Percentiles rank a stretch among this genome's conserved stretches.
Conservation (phyloP, 1,139 yeast species). For the Blastobotrys proliferans region DNA sequence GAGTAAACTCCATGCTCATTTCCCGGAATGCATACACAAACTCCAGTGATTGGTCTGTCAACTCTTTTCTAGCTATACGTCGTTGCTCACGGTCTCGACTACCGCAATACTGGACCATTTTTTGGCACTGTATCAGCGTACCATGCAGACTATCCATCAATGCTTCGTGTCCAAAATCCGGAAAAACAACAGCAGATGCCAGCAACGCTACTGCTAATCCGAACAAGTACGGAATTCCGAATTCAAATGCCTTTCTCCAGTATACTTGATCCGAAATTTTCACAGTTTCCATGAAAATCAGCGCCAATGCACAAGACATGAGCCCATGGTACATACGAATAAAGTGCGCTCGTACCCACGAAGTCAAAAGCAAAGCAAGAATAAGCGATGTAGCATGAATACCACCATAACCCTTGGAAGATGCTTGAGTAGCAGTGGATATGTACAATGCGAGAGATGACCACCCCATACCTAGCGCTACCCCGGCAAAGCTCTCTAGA, state of each 20-base stretch:
- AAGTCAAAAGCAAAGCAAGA: constrained; percentile 37
- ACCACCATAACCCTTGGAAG: constrained; percentile 45
- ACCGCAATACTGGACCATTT: constrained; percentile 16
- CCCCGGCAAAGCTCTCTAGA: constrained; percentile 40
- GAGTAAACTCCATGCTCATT: constrained; percentile 40
- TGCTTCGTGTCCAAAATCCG: constrained; percentile 39
- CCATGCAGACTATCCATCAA: constrained; percentile 19
- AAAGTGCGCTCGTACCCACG: constrained; percentile 43
- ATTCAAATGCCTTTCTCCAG: constrained; percentile 42
- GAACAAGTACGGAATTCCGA: constrained; percentile 43
- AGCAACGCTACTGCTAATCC: constrained; percentile 41
- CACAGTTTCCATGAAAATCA: constrained; percentile 34
- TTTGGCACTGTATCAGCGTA: constrained; percentile 20
- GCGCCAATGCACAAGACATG: constrained; percentile 38
- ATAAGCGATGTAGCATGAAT: constrained; percentile 42
- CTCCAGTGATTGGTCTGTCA: constrained; percentile 34
- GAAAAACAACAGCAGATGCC: constrained; percentile 37
- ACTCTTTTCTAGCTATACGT: constrained; percentile 24
- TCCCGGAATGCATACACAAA: constrained; percentile 44
- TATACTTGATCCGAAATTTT: constrained; percentile 19
- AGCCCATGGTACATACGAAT: constrained; percentile 39
- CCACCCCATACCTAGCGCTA: constrained; percentile 48
- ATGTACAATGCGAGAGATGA: constrained; percentile 42
- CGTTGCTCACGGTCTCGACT: constrained; percentile 16
- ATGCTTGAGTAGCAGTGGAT: constrained; percentile 39